These are phyloP conservation scores for Colletotrichum horii DNA, from an alignment of 2,329 filamentous ascomycete species.

Conservation along the genomic window DNA sequence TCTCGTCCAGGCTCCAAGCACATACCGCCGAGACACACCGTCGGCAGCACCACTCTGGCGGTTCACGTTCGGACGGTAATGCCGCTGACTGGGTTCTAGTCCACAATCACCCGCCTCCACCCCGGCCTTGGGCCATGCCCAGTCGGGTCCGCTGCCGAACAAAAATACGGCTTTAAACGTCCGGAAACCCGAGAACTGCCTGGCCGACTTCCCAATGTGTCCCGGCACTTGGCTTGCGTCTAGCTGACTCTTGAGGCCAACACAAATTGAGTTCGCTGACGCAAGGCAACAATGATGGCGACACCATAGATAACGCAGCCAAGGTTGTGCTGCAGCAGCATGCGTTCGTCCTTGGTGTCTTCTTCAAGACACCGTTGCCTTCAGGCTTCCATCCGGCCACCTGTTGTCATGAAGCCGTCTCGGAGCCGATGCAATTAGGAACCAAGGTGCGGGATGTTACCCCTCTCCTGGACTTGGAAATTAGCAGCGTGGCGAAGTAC, in stretches of 20 bases:
- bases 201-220: not conserved
- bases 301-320: not conserved
- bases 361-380: not conserved
- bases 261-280: not conserved
- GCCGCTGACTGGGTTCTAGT: not conserved
- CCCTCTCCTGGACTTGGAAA: not conserved
- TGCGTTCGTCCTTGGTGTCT: not conserved
- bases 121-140: not conserved
- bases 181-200: not conserved
- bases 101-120: conserved; percentile 7
- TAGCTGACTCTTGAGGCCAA: not conserved
- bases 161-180: not conserved
- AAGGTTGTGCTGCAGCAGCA: not conserved
- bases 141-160: conserved; percentile 2
- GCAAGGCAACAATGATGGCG: not conserved
- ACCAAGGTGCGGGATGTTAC: not conserved
- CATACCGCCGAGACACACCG: not conserved
- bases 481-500: not conserved
- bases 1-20: not conserved
- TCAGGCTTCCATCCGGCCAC: not conserved
- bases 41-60: not conserved
- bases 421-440: not conserved
- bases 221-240: not conserved
- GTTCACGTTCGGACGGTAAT: not conserved
- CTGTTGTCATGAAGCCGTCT: not conserved